Evolutionary conservation across 2,329 filamentous ascomycete species (phyloP), one percentile per base, ranked within the genome.

Genomic region (Fusarium bulbicola): DNA sequence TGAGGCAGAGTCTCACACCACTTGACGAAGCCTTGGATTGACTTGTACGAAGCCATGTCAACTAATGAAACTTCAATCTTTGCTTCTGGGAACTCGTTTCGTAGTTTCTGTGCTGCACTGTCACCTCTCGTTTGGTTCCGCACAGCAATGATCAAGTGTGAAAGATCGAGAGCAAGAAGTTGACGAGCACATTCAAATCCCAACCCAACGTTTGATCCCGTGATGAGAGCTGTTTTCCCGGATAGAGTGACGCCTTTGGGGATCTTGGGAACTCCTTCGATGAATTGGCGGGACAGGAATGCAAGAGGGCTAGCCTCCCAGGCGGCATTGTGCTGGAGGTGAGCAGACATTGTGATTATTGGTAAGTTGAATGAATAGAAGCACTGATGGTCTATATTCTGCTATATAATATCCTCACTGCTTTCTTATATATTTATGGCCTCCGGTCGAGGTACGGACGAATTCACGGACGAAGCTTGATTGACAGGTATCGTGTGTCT

Each of bases 151-250:
- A 89, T 83, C 14, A 89, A 73, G 43, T 81, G 82, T 2, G 82
- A 82, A 15, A 87, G 75, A 1, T 79, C 75, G 10, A 84, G 78
- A 4, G 74, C 69, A 2, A 85, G 81, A 40, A 88, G 80, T 58
- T 87, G 85, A 1, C 78, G 77, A 13, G 82, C 80, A 5, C 82
- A 79, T 72, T 87, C 85, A 28, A 85, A 80, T 1, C 87, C 87
- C 0, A 89, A 79, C 0, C 87, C 87, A 2, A 76, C 77, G 64
- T 87, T 89, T 34, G 83, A 79, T 6, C 87, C 87, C 0, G 86
- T 88, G 11, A 89, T 78, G 45, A 89, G 83, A 39, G 84, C 84
- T 6, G 81, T 81, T 73, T 85, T 78, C 1, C 82, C 81, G 7
- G 79, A 73, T 49, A 86, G 76, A 49, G 77, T 57, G 36, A 74